A percentile compares a stretch with the other conserved stretches of the same genome.
phyloP scores from a whole-genome alignment of 2,329 filamentous ascomycete species.

The Aspergillus carbonarius region DNA sequence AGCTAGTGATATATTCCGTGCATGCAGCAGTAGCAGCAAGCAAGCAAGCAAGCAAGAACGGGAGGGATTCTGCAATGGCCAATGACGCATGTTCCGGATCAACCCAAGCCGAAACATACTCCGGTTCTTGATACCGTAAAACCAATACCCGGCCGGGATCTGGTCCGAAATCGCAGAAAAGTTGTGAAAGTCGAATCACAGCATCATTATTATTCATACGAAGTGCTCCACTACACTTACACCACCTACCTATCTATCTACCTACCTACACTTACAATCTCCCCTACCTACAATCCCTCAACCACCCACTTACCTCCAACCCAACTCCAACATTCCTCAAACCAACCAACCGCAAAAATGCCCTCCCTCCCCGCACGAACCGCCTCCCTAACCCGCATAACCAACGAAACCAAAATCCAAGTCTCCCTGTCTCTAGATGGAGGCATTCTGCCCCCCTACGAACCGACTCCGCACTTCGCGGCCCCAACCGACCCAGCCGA shows the following conservation, averaged over 20 bases:
- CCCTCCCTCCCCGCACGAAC: constrained; percentile 61
- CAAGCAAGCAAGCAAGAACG: no score
- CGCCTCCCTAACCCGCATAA: constrained; percentile 79
- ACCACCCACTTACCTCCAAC: neutral
- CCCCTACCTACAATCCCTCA: neutral
- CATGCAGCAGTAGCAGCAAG: neutral
- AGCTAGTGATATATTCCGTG: neutral
- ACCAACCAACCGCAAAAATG: neutral
- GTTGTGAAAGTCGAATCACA: constrained; percentile 37
- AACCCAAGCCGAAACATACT: constrained; percentile 8
- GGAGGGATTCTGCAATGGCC: no score
- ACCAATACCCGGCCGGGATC: constrained; percentile 40
- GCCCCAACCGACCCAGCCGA: constrained; percentile 58
- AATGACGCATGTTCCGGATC: no score
- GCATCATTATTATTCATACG: neutral
- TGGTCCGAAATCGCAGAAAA: constrained; percentile 66
- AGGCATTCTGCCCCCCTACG: constrained; percentile 57
- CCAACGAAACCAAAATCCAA: constrained; percentile 97
- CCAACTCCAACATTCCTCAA: no score
- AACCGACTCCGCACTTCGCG: constrained; percentile 55
- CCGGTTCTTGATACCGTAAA: constrained; percentile 3
- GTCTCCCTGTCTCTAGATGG: constrained; percentile 92
- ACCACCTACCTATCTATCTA: no score
- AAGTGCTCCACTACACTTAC: neutral
- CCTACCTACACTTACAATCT: neutral